These are phyloP conservation scores for Diplodia corticola DNA, from an alignment of 2,329 filamentous ascomycete genomes.

Conservation along the genomic window DNA sequence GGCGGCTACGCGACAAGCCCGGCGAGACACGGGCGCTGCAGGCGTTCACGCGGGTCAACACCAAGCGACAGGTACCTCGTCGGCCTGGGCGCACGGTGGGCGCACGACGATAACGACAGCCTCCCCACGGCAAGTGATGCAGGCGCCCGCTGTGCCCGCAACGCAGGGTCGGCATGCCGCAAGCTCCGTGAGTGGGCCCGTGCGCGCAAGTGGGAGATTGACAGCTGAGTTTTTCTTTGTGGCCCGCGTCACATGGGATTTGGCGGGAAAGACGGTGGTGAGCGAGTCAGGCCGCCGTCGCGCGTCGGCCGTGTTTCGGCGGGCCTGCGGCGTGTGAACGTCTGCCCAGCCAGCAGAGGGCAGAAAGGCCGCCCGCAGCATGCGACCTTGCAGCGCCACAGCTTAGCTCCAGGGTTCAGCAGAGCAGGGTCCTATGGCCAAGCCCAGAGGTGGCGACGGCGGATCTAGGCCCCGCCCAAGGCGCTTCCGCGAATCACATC, in stretches of 20 bases:
- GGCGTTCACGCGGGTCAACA: neutral
- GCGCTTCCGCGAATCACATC: conserved; percentile 4
- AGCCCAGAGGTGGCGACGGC: conserved; percentile 8
- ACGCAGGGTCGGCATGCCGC: neutral
- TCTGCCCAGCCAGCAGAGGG: neutral
- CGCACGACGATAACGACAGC: neutral
- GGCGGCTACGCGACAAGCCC: neutral
- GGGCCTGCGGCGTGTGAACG: neutral
- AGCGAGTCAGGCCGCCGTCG: neutral
- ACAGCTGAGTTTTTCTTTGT: conserved; percentile 15
- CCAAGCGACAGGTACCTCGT: conserved; percentile 2
- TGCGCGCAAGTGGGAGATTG: neutral
- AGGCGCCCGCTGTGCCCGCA: neutral
- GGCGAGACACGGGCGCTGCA: neutral
- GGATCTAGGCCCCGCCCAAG: conserved; percentile 11
- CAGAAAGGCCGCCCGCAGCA: neutral
- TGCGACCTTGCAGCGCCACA: neutral
- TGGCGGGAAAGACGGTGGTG: conserved; percentile 15
- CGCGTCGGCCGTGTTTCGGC: conserved; percentile 17
- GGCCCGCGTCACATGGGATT: conserved; percentile 20
- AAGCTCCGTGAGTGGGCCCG: neutral
- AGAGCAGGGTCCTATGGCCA: conserved; percentile 7
- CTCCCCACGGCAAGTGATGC: conserved; percentile 5
- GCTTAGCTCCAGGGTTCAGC: conserved; percentile 11
- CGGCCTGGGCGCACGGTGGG: neutral